Evolutionary conservation across 495 filamentous ascomycete species (phyloP).

Genomic region (Hypomontagnella monticulosa): DNA sequence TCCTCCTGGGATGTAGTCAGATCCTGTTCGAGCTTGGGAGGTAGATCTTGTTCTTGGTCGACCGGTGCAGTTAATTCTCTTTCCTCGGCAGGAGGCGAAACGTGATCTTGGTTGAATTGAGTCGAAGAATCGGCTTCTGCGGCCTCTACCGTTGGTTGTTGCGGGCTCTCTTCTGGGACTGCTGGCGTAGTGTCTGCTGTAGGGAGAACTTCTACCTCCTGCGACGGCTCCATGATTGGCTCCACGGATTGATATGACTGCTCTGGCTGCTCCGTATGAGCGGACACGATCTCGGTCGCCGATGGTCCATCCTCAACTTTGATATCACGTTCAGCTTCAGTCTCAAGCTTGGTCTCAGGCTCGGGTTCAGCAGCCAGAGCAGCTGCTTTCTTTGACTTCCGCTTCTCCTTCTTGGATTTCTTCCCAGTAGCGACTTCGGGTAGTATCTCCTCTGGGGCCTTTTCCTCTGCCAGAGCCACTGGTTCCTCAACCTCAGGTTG

Average conservation of each 20-base stretch:
- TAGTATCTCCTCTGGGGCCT: constrained; percentile 6
- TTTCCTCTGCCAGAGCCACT: constrained; percentile 1
- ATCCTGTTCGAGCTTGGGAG: constrained; percentile 4
- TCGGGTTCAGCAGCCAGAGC: constrained; percentile 16
- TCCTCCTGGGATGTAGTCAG: constrained; percentile 1
- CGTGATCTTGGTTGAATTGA: constrained; percentile 4
- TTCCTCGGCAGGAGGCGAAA: not conserved
- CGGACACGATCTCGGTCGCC: constrained; percentile 13
- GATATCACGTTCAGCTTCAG: constrained; percentile 4
- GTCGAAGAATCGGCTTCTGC: constrained; percentile 5
- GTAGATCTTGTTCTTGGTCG: constrained; percentile 1
- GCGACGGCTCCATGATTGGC: not conserved
- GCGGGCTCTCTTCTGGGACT: constrained; percentile 4
- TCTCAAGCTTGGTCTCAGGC: too few species aligned
- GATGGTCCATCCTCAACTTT: constrained; percentile 6
- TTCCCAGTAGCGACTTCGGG: constrained; percentile 35
- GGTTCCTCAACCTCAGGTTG: constrained; percentile 34
- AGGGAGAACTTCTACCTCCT: constrained; percentile 8
- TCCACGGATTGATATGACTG: not conserved
- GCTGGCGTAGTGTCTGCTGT: constrained; percentile 1
- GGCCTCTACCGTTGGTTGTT: constrained; percentile 8
- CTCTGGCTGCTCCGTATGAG: constrained; percentile 2
- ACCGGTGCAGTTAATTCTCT: not conserved
- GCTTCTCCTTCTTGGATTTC: constrained; percentile 48
- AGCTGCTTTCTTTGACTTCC: constrained; percentile 38